Percentiles rank a stretch among this genome's conserved stretches.
Conservation (phyloP, 768 basidiomycete genomes). For the Clitopilus passeckerianus region DNA sequence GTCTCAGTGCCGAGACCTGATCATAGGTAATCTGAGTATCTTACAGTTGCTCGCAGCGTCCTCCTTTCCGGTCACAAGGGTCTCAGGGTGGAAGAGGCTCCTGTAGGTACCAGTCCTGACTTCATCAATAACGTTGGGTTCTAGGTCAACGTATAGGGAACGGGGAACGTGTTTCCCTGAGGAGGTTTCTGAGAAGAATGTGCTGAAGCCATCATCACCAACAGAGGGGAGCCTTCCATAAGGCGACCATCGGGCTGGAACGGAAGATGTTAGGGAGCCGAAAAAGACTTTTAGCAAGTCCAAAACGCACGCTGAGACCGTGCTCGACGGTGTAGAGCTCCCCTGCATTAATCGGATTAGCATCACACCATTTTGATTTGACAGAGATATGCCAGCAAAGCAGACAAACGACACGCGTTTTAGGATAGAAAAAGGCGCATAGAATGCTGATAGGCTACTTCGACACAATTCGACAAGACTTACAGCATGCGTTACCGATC, state of each 20-base stretch:
- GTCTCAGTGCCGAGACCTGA: conserved; percentile 2
- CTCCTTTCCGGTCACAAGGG: conserved; percentile 96
- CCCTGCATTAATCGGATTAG: conserved; percentile 48
- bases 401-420: conserved; percentile 10
- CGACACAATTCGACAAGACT: conserved; percentile 25
- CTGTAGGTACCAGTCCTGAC: conserved; percentile 91
- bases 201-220: conserved; percentile 87
- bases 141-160: conserved; percentile 93
- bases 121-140: conserved; percentile 94
- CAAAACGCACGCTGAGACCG: conserved; percentile 77
- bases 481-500: conserved; percentile 95
- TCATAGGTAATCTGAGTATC: conserved; percentile 18
- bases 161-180: conserved; percentile 95
- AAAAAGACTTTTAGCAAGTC: conserved; percentile 8
- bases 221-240: conserved; percentile 59
- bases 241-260: conserved; percentile 88
- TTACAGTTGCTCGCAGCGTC: conserved; percentile 99
- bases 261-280: conserved; percentile 2
- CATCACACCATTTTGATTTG: conserved; percentile 14
- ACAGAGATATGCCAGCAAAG: not conserved
- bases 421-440: conserved; percentile 5
- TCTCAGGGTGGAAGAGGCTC: conserved; percentile 96
- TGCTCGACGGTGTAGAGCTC: conserved; percentile 98
- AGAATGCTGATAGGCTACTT: not conserved
- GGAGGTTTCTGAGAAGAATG: conserved; percentile 96